A percentile compares a stretch with the other conserved stretches of the same genome.
Evolutionary conservation across 148 eudicot species (phyloP).

Genomic region (Persicaria maculosa): DNA sequence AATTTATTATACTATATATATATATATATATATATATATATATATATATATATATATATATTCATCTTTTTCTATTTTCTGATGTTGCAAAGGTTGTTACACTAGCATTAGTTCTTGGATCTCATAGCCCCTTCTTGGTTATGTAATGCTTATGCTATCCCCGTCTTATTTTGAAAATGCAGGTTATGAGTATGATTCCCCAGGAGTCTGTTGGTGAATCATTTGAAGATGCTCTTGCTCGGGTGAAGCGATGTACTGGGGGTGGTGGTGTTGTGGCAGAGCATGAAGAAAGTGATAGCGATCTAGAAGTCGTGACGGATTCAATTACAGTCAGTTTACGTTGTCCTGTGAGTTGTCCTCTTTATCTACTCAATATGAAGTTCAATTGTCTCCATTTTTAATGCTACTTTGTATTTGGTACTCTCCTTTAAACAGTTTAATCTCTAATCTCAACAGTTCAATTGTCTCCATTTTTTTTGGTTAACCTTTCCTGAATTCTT

Average conservation of each 20-base stretch:
- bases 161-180: neutral
- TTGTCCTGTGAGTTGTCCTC: constrained; percentile 71
- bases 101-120: neutral
- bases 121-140: neutral
- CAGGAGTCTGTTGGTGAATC: constrained; percentile 58
- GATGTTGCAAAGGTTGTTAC: neutral
- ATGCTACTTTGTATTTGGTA: neutral
- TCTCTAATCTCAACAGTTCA: neutral
- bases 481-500: neutral
- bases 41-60: no score
- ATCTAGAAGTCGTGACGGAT: constrained; percentile 89
- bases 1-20: neutral
- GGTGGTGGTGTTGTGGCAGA: constrained; percentile 84
- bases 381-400: neutral
- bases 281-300: constrained; percentile 82
- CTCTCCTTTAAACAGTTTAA: neutral
- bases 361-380: neutral
- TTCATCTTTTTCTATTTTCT: neutral
- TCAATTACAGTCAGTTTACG: constrained; percentile 72
- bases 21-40: no score
- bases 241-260: constrained; percentile 88
- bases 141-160: neutral
- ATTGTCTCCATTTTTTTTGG: neutral
- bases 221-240: constrained; percentile 78
- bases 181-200: constrained; percentile 76